Conservation (phyloP, 345 rosid species). For the Isatis tinctoria region DNA sequence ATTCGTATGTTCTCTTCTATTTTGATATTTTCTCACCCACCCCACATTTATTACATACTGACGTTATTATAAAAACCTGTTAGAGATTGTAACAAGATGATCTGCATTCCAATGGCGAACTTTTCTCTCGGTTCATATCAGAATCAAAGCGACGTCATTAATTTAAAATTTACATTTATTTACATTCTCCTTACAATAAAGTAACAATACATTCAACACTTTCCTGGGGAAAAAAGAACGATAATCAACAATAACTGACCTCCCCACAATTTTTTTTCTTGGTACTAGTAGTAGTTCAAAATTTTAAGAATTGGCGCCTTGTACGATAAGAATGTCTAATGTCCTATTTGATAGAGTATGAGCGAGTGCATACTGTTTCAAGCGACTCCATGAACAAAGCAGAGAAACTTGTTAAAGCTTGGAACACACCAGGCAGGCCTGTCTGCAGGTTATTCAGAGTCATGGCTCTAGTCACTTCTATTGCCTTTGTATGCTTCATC, state of each 20-base stretch:
- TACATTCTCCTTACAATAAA: too few relatives aligned
- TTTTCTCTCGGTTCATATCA: not conserved
- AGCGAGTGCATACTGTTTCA: conserved; percentile 58
- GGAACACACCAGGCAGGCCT: conserved; percentile 94
- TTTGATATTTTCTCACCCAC: too few relatives aligned
- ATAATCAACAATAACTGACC: not conserved
- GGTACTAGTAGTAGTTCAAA: not conserved
- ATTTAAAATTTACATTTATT: not conserved
- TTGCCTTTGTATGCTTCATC: conserved; percentile 78
- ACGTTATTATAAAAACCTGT: too few relatives aligned
- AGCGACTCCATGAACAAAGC: conserved; percentile 66
- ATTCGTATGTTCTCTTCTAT: too few relatives aligned
- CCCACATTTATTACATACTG: too few relatives aligned
- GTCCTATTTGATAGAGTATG: conserved; percentile 68
- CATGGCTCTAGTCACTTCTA: conserved; percentile 87
- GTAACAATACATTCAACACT: too few relatives aligned
- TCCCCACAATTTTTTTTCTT: not conserved
- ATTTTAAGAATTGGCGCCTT: not conserved
- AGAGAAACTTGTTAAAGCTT: conserved; percentile 84
- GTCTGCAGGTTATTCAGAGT: conserved; percentile 90
- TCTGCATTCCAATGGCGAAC: not conserved
- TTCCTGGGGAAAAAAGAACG: too few relatives aligned
- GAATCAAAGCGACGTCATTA: not conserved
- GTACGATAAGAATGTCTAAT: not conserved
- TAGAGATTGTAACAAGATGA: too few relatives aligned